Evolutionary conservation across 2,329 filamentous ascomycete genomes (phyloP).

Genomic region (Ophiobolus disseminans): DNA sequence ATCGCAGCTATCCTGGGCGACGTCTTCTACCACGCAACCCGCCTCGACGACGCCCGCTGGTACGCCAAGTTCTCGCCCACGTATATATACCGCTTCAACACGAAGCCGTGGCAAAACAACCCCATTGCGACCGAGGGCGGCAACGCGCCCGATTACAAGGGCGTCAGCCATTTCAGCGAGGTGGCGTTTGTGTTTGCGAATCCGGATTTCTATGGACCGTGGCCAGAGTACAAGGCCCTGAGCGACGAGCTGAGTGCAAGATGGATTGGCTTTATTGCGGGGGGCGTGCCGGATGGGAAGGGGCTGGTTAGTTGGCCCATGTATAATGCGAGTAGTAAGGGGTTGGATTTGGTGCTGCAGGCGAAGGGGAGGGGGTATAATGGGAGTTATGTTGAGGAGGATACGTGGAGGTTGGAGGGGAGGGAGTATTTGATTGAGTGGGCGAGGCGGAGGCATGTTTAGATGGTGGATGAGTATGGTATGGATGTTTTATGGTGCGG

Average conservation of each 20-base stretch:
- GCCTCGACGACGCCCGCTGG: constrained; percentile 52
- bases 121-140: constrained; percentile 51
- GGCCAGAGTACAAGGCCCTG: constrained; percentile 50
- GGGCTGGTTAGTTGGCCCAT: constrained; percentile 49
- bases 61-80: constrained; percentile 57
- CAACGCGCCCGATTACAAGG: constrained; percentile 50
- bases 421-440: constrained; percentile 49
- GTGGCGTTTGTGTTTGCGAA: constrained; percentile 58
- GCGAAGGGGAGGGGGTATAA: constrained; percentile 50
- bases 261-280: constrained; percentile 56
- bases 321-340: constrained; percentile 47
- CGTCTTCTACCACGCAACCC: constrained; percentile 63
- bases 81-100: constrained; percentile 70
- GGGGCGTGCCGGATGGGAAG: constrained; percentile 47
- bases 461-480: neutral
- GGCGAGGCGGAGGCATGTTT: constrained; percentile 50
- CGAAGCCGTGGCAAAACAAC: constrained; percentile 38
- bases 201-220: constrained; percentile 46
- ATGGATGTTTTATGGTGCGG: neutral
- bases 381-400: constrained; percentile 52
- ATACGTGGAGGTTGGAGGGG: constrained; percentile 54
- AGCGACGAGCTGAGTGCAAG: constrained; percentile 54
- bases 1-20: constrained; percentile 62
- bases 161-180: constrained; percentile 63
- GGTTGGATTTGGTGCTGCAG: constrained; percentile 56